Conservation (phyloP, 345 rosid genomes). For the Linum lewisii region DNA sequence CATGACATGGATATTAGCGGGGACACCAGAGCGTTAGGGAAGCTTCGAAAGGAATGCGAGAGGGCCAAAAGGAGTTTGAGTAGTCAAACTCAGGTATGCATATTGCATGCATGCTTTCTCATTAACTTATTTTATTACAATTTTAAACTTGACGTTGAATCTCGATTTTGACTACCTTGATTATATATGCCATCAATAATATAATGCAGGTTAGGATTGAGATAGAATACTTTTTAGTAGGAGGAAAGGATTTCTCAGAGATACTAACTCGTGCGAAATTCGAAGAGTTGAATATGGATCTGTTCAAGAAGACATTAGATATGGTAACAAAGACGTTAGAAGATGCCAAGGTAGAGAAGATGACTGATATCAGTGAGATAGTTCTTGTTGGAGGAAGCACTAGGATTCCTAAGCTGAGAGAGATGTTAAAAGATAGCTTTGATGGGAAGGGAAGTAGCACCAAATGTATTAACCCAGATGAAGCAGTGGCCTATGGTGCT, state of each 20-base stretch:
- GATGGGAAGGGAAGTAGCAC: slow-evolving; percentile 13
- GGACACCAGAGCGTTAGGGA: not conserved
- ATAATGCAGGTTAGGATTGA: not conserved
- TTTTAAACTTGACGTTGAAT: too few species aligned
- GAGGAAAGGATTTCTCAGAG: not conserved
- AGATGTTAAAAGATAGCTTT: not conserved
- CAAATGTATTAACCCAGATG: slow-evolving; percentile 19
- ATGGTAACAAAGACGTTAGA: not conserved
- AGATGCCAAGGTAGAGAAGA: slow-evolving; percentile 14
- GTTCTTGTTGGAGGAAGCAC: slow-evolving; percentile 24
- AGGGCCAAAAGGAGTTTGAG: not conserved
- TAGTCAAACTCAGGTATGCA: not conserved
- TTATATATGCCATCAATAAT: too few species aligned
- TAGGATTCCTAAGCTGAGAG: slow-evolving; percentile 8
- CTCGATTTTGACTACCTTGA: too few species aligned
- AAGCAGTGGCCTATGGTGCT: slow-evolving; percentile 23
- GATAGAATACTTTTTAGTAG: not conserved
- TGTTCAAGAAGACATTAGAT: not conserved
- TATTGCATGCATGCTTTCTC: too few species aligned
- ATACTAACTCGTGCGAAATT: not conserved
- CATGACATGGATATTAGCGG: not conserved
- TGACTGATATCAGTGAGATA: slow-evolving; percentile 10
- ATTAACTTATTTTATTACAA: too few species aligned
- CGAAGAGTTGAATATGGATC: not conserved
- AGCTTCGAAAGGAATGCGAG: not conserved